These are phyloP conservation scores for Saururus chinensis DNA, from an alignment of 164 flowering plant genomes.

Conservation along the genomic window DNA sequence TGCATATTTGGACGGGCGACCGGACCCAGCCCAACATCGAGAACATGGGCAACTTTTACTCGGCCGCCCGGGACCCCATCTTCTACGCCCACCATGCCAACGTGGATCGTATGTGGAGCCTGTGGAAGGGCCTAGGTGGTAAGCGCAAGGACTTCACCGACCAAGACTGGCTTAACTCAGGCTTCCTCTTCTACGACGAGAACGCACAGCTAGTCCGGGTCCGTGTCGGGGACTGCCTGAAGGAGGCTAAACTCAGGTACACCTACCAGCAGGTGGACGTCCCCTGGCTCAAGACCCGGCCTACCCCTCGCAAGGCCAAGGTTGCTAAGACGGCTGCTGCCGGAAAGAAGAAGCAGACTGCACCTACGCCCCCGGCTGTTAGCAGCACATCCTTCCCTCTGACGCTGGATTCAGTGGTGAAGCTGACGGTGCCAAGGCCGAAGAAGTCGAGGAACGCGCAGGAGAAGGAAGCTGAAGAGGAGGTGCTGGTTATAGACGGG, in stretches of 20 bases:
- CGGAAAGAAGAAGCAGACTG: constrained; percentile 27
- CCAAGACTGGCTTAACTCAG: constrained; percentile 20
- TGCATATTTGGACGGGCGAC: constrained; percentile 41
- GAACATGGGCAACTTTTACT: constrained; percentile 22
- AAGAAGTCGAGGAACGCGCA: constrained; percentile 33
- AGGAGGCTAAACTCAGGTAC: constrained; percentile 25
- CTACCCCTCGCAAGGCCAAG: constrained; percentile 13
- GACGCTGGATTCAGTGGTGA: constrained; percentile 19
- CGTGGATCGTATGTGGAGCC: constrained; percentile 21
- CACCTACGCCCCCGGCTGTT: constrained; percentile 18
- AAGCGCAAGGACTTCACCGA: constrained; percentile 20
- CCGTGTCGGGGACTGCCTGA: constrained; percentile 29
- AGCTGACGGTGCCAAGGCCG: constrained; percentile 30
- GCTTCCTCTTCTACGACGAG: constrained; percentile 30
- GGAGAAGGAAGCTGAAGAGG: constrained; percentile 33
- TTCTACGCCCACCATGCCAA: constrained; percentile 25
- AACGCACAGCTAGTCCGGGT: constrained; percentile 25
- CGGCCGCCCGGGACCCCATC: constrained; percentile 15
- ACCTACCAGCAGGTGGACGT: constrained; percentile 37
- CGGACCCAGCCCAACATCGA: constrained; percentile 8
- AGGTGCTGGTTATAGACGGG: constrained; percentile 8
- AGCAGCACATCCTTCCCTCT: constrained; percentile 21
- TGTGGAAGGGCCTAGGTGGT: constrained; percentile 24
- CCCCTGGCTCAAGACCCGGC: constrained; percentile 34
- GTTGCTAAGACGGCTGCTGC: constrained; percentile 4